Evolutionary conservation across 371 early-diverging fungal species (phyloP).

Genomic region (Racocetra persica): DNA sequence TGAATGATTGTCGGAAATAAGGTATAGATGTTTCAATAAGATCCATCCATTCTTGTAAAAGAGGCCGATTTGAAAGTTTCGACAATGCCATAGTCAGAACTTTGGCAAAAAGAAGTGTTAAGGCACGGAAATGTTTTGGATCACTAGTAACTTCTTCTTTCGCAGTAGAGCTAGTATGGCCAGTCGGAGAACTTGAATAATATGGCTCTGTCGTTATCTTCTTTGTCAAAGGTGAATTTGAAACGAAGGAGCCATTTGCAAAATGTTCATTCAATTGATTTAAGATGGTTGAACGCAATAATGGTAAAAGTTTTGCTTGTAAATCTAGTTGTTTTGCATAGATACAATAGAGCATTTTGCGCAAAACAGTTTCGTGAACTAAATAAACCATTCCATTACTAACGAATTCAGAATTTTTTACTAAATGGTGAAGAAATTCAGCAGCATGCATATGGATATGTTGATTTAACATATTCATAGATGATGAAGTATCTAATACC

Average conservation of each 20-base stretch:
- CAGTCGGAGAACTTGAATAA: not conserved
- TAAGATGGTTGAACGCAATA: constrained; percentile 67
- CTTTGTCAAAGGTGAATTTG: not conserved
- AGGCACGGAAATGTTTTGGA: not conserved
- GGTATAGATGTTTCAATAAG: constrained; percentile 72
- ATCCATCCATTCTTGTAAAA: constrained; percentile 82
- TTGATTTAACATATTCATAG: constrained; percentile 47
- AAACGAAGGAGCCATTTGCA: not conserved
- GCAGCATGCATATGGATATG: constrained; percentile 69
- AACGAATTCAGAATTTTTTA: constrained; percentile 63
- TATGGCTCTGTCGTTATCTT: not conserved
- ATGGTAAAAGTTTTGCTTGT: constrained; percentile 75
- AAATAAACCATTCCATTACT: constrained; percentile 59
- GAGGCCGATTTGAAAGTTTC: constrained; percentile 62
- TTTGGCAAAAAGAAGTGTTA: constrained; percentile 63
- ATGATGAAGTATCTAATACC: constrained; percentile 16
- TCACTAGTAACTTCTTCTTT: not conserved
- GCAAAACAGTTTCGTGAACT: constrained; percentile 64
- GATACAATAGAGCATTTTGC: constrained; percentile 71
- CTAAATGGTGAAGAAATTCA: constrained; percentile 66
- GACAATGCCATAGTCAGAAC: constrained; percentile 70
- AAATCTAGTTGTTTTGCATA: constrained; percentile 61
- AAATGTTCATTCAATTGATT: constrained; percentile 43
- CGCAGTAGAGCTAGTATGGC: not conserved
- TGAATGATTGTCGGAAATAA: constrained; percentile 66